These are phyloP conservation scores for Aspergillus sp. DNA, from an alignment of 2,329 filamentous ascomycete genomes.

Conservation along the genomic window DNA sequence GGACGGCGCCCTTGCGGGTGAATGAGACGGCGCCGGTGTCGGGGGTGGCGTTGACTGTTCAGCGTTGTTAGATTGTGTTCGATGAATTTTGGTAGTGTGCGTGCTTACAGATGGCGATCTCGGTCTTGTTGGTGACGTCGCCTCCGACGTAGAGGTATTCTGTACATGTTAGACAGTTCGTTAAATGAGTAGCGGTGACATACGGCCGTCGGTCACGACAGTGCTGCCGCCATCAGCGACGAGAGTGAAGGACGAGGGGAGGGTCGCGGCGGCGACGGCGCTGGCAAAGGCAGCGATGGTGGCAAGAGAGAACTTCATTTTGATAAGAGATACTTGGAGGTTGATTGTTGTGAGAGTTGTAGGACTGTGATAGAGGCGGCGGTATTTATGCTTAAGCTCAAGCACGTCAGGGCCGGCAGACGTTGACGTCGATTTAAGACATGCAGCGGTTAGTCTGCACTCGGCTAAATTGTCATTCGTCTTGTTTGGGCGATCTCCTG, in stretches of 20 bases:
- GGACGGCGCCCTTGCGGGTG: constrained; percentile 22
- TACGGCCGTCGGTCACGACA: constrained; percentile 28
- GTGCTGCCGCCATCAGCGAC: constrained; percentile 27
- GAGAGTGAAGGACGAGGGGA: constrained; percentile 28
- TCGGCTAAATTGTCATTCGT: background rate
- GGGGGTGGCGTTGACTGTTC: constrained; percentile 20
- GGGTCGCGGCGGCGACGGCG: constrained; percentile 21
- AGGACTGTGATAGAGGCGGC: no score
- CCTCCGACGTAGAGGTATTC: constrained; percentile 26
- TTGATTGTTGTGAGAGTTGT: background rate
- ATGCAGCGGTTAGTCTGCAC: background rate
- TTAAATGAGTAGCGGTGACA: constrained; percentile 10
- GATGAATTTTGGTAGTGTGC: background rate
- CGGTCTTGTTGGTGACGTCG: constrained; percentile 15
- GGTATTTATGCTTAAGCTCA: background rate
- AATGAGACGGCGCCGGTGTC: constrained; percentile 24
- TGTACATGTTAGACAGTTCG: background rate
- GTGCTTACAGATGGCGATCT: constrained; percentile 30
- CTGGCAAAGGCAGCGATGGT: constrained; percentile 22
- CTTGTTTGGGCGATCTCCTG: background rate
- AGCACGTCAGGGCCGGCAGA: background rate
- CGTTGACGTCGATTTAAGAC: constrained; percentile 9
- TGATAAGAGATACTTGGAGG: constrained; percentile 1
- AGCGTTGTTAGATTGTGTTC: background rate
- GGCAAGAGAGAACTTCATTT: constrained; percentile 30